Percentiles rank a stretch among this genome's conserved stretches.
phyloP scores from a whole-genome alignment of 2,329 filamentous ascomycete genomes.

The Myriosclerotinia curreyana region DNA sequence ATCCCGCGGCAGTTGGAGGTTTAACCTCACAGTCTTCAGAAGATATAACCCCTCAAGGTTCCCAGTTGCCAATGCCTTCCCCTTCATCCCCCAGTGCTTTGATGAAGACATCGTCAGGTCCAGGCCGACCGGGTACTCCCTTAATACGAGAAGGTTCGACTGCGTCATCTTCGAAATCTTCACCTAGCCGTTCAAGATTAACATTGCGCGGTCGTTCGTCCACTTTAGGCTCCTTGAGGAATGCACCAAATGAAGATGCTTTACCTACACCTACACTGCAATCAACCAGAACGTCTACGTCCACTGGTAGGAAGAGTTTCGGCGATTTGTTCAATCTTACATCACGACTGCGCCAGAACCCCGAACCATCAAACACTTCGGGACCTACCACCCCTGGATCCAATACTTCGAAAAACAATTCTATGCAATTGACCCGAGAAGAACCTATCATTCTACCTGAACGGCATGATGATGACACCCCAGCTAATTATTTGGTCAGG shows the following conservation, averaged over 20 bases:
- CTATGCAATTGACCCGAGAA: slow-evolving; percentile 66
- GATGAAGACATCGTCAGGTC: slow-evolving; percentile 30
- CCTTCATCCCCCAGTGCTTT: slow-evolving; percentile 26
- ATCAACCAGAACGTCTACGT: slow-evolving; percentile 67
- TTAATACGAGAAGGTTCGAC: slow-evolving; percentile 59
- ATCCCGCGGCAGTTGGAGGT: slow-evolving; percentile 42
- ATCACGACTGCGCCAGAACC: slow-evolving; percentile 75
- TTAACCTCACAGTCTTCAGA: slow-evolving; percentile 38
- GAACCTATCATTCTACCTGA: slow-evolving; percentile 72
- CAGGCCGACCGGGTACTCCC: slow-evolving; percentile 43
- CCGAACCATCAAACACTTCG: slow-evolving; percentile 69
- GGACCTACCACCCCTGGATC: slow-evolving; percentile 68
- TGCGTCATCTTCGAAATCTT: slow-evolving; percentile 63
- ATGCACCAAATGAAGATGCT: slow-evolving; percentile 68
- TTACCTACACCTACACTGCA: slow-evolving; percentile 61
- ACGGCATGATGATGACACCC: slow-evolving; percentile 81
- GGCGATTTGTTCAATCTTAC: slow-evolving; percentile 79
- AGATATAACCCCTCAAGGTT: slow-evolving; percentile 28
- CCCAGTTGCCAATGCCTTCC: slow-evolving; percentile 35
- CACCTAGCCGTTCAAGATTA: slow-evolving; percentile 57
- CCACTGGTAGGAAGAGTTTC: slow-evolving; percentile 89
- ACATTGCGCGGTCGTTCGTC: slow-evolving; percentile 76
- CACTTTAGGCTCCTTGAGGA: slow-evolving; percentile 79
- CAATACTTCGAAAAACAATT: slow-evolving; percentile 75
- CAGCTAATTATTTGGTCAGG: slow-evolving; percentile 81